Evolutionary conservation across 1,284 basidiomycete species (phyloP).

Genomic region (Lentinula novae-zelandiae): DNA sequence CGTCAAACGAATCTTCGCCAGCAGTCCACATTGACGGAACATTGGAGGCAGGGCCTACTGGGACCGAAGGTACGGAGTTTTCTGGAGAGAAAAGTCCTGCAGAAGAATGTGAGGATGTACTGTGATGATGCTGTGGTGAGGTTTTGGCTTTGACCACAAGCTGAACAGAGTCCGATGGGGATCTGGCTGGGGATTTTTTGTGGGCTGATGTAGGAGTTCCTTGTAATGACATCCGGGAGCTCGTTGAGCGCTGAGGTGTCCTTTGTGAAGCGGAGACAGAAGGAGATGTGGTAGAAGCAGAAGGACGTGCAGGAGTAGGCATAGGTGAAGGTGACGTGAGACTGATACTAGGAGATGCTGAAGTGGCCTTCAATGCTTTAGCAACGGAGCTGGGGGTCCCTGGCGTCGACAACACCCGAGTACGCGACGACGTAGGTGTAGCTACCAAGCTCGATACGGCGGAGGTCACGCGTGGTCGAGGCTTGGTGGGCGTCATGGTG

Average conservation of each 20-base stretch:
- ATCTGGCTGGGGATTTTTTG: conserved; percentile 3
- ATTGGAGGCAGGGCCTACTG: conserved; percentile 16
- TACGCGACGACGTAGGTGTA: conserved; percentile 2
- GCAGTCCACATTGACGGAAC: conserved; percentile 19
- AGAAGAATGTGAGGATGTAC: neutral
- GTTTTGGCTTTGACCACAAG: neutral
- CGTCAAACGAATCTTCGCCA: conserved; percentile 22
- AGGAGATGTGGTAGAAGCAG: neutral
- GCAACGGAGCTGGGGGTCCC: neutral
- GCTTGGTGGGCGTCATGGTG: conserved; percentile 6
- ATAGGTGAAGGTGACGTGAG: conserved; percentile 11
- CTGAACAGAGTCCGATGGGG: conserved; percentile 3
- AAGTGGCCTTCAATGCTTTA: neutral
- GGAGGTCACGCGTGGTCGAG: conserved; percentile 11
- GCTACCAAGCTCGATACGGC: neutral
- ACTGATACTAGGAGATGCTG: conserved; percentile 3
- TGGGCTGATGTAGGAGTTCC: neutral
- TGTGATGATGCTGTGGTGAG: neutral
- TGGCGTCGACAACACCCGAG: conserved; percentile 7
- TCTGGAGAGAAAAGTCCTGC: neutral
- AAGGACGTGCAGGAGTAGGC: neutral
- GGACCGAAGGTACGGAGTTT: neutral
- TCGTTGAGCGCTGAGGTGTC: conserved; percentile 2
- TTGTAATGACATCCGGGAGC: neutral
- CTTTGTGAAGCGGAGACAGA: neutral